A percentile compares a stretch with the other conserved stretches of the same genome.
Conservation (phyloP, 2,329 filamentous ascomycete species). For the Aaosphaeria arxii region DNA sequence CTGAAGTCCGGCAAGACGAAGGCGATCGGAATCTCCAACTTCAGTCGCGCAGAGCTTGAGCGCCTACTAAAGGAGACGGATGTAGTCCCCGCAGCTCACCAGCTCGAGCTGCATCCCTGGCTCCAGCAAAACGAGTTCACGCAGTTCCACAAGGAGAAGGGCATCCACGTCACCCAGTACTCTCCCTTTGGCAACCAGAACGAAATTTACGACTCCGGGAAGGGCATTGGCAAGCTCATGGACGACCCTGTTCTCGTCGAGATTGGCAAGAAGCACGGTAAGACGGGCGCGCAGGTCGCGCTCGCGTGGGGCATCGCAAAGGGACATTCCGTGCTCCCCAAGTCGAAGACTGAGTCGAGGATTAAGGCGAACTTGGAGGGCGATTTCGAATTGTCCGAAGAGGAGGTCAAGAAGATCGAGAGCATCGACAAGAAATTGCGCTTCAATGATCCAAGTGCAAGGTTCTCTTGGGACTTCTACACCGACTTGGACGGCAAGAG, state of each 20-base stretch:
- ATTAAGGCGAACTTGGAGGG: slow-evolving; percentile 44
- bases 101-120: slow-evolving; percentile 31
- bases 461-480: slow-evolving; percentile 60
- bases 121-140: slow-evolving; percentile 25
- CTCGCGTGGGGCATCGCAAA: slow-evolving; percentile 82
- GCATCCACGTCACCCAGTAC: slow-evolving; percentile 33
- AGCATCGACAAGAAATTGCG: slow-evolving; percentile 59
- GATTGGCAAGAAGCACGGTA: slow-evolving; percentile 63
- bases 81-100: slow-evolving; percentile 27
- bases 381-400: slow-evolving; percentile 67
- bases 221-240: slow-evolving; percentile 37
- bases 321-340: slow-evolving; percentile 32
- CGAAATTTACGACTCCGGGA: slow-evolving; percentile 27
- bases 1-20: slow-evolving; percentile 32
- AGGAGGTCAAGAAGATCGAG: slow-evolving; percentile 65
- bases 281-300: slow-evolving; percentile 78
- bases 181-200: slow-evolving; percentile 35
- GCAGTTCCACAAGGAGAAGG: slow-evolving; percentile 23
- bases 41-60: slow-evolving; percentile 43
- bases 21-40: slow-evolving; percentile 33
- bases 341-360: slow-evolving; percentile 27
- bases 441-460: slow-evolving; percentile 58
- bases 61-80: slow-evolving; percentile 47
- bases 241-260: slow-evolving; percentile 60
- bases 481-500: slow-evolving; percentile 52